These are phyloP conservation scores for Priceomyces carsonii DNA, from an alignment of 805 yeast genomes.

Conservation along the genomic window DNA sequence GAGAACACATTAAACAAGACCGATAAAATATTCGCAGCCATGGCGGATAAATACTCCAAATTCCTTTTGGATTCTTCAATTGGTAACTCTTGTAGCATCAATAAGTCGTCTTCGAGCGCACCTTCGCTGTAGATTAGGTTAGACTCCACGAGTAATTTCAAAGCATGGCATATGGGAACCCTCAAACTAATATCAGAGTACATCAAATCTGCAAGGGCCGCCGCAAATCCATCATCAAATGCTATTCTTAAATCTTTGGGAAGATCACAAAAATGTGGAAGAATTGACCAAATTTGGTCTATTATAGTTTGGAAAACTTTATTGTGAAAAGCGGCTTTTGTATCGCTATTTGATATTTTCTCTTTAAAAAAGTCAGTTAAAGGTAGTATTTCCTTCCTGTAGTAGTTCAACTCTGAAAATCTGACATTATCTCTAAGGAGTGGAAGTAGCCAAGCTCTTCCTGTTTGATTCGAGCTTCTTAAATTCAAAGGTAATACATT, in stretches of 20 bases:
- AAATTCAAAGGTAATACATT: slow-evolving; percentile 78
- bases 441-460: slow-evolving; percentile 96
- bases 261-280: slow-evolving; percentile 86
- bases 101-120: slow-evolving; percentile 52
- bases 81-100: slow-evolving; percentile 64
- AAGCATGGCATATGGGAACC: slow-evolving; percentile 78
- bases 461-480: slow-evolving; percentile 58
- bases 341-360: slow-evolving; percentile 42
- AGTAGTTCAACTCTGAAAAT: slow-evolving; percentile 67
- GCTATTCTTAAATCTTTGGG: slow-evolving; percentile 69
- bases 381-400: slow-evolving; percentile 66
- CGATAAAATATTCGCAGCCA: slow-evolving; percentile 75
- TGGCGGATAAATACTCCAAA: slow-evolving; percentile 61
- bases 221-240: slow-evolving; percentile 78
- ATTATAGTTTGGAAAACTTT: slow-evolving; percentile 83
- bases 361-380: slow-evolving; percentile 53
- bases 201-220: slow-evolving; percentile 67
- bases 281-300: slow-evolving; percentile 89
- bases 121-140: slow-evolving; percentile 65
- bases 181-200: slow-evolving; percentile 77
- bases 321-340: slow-evolving; percentile 61
- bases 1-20: slow-evolving; percentile 90
- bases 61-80: slow-evolving; percentile 54
- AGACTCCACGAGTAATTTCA: slow-evolving; percentile 76
- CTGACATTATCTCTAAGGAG: slow-evolving; percentile 82